These are phyloP conservation scores for Pouteria campechiana DNA, from an alignment of 179 eudicot genomes.

Conservation along the genomic window DNA sequence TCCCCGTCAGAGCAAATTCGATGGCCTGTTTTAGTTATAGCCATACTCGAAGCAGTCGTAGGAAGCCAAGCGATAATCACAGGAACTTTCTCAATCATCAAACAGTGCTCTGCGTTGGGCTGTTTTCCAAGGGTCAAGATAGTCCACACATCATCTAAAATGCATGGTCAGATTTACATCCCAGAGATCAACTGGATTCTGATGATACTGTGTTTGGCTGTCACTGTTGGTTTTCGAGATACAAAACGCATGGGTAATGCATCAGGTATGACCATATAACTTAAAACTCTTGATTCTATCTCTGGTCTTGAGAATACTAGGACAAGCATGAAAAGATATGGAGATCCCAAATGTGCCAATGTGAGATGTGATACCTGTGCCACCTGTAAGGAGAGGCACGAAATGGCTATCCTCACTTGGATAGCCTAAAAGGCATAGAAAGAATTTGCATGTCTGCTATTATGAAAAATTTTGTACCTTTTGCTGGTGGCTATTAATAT, in stretches of 20 bases:
- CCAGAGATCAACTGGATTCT: constrained; percentile 83
- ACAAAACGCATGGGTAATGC: constrained; percentile 76
- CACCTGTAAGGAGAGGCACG: too few relatives aligned
- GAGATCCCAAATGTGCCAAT: too few relatives aligned
- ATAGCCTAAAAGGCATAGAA: too few relatives aligned
- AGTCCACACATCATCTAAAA: constrained; percentile 67
- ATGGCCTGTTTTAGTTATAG: constrained; percentile 76
- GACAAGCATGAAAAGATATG: too few relatives aligned
- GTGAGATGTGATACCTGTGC: too few relatives aligned
- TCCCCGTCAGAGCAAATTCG: constrained; percentile 46
- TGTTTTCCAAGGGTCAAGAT: constrained; percentile 83
- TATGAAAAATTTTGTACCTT: too few relatives aligned
- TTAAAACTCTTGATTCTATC: neutral
- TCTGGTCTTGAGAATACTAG: too few relatives aligned
- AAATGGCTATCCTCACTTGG: too few relatives aligned
- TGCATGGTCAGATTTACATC: constrained; percentile 87
- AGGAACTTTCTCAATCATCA: constrained; percentile 87
- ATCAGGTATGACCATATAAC: constrained; percentile 37
- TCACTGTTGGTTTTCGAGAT: constrained; percentile 75
- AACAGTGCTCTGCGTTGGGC: constrained; percentile 74
- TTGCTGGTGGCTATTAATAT: too few relatives aligned
- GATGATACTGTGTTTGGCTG: constrained; percentile 76
- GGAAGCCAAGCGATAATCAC: constrained; percentile 95
- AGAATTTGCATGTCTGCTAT: too few relatives aligned
- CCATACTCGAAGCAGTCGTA: constrained; percentile 77